A percentile compares a stretch with the other conserved stretches of the same genome.
These are phyloP conservation scores for Rhizophora apiculata DNA, from an alignment of 345 rosid species.

Conservation along the genomic window DNA sequence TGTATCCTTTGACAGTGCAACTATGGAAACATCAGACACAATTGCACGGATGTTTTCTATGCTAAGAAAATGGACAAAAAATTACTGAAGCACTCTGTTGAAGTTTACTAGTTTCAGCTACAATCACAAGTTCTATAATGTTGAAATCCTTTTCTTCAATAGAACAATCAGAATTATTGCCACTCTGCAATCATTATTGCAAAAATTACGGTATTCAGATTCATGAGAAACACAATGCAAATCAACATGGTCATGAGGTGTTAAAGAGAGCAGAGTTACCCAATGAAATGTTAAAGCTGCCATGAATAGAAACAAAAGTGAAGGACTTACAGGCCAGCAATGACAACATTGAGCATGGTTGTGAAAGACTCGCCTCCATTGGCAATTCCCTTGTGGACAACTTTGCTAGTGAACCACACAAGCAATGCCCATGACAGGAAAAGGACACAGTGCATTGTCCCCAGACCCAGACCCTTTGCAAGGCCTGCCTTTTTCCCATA, in stretches of 20 bases:
- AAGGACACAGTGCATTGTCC: slow-evolving; percentile 75
- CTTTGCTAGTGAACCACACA: slow-evolving; percentile 85
- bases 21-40: neutral
- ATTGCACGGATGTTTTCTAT: no score
- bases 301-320: neutral
- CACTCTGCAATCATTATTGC: no score
- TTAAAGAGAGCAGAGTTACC: neutral
- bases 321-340: slow-evolving; percentile 77
- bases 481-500: slow-evolving; percentile 86
- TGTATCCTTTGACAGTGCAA: neutral
- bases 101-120: neutral
- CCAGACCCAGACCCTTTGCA: slow-evolving; percentile 89
- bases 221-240: no score
- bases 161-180: no score
- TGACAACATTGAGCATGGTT: slow-evolving; percentile 97
- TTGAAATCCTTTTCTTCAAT: neutral
- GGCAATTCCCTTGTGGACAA: slow-evolving; percentile 78
- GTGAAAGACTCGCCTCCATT: slow-evolving; percentile 93
- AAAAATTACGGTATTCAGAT: no score
- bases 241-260: no score
- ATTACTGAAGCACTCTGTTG: neutral
- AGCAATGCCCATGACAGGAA: slow-evolving; percentile 94
- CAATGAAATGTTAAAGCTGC: neutral
- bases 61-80: no score
- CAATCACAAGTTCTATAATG: neutral